phyloP scores from a whole-genome alignment of 2,329 filamentous ascomycete genomes.

The Penicillium sp. region DNA sequence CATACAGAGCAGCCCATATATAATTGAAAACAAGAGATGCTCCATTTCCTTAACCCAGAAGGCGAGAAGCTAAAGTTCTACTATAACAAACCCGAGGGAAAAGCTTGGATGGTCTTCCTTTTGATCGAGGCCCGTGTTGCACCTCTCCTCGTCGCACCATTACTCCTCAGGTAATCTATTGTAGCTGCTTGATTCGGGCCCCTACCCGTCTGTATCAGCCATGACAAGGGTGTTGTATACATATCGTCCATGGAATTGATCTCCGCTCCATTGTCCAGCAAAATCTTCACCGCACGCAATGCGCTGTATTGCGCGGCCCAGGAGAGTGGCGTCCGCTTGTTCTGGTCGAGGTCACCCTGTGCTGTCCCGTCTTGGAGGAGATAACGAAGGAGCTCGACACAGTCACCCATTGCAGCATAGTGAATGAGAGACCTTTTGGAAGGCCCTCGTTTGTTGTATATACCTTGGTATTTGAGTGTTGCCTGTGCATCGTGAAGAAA shows the following conservation, averaged over 20 bases:
- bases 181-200: background rate
- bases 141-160: background rate
- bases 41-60: too few relatives aligned
- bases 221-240: background rate
- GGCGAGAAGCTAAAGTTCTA: too few relatives aligned
- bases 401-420: background rate
- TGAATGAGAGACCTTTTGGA: background rate
- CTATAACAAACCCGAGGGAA: too few relatives aligned
- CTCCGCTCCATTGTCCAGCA: too few relatives aligned
- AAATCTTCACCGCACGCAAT: too few relatives aligned
- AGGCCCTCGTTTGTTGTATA: background rate
- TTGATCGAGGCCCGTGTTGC: too few relatives aligned
- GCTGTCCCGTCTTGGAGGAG: background rate
- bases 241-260: background rate
- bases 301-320: too few relatives aligned
- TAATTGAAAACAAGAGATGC: too few relatives aligned
- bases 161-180: background rate
- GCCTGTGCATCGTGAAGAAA: background rate
- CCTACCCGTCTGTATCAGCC: background rate
- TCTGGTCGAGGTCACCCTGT: background rate
- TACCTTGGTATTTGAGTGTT: background rate
- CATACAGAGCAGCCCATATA: too few relatives aligned
- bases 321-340: too few relatives aligned
- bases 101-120: too few relatives aligned
- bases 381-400: background rate